Evolutionary conservation across 2,329 filamentous ascomycete genomes (phyloP).

Genomic region (Aspergillus piperis): DNA sequence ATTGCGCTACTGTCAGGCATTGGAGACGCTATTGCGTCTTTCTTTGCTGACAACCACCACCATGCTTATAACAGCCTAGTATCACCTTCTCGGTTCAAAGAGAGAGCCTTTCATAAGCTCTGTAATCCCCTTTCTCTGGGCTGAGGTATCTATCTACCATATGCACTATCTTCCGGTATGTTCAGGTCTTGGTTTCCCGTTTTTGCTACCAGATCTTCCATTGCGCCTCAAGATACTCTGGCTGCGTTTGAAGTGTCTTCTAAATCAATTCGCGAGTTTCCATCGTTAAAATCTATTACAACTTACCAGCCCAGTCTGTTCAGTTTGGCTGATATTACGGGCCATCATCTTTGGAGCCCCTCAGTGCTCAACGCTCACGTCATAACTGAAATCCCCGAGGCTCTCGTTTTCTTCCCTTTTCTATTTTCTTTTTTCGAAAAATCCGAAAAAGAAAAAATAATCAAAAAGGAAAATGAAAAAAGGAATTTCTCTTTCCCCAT

Average conservation of each 20-base stretch:
- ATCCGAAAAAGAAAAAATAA: too few relatives aligned
- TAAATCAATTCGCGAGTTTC: not conserved
- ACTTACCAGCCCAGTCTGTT: not conserved
- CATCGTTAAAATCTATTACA: too few relatives aligned
- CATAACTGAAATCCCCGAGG: slow-evolving; percentile 30
- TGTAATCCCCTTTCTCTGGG: not conserved
- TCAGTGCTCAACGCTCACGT: slow-evolving; percentile 27
- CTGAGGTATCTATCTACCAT: not conserved
- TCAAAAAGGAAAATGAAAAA: too few relatives aligned
- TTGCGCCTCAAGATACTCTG: not conserved
- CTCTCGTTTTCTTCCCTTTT: slow-evolving; percentile 24
- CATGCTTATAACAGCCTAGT: slow-evolving; percentile 7
- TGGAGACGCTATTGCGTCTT: slow-evolving; percentile 18
- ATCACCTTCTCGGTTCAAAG: not conserved
- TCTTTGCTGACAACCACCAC: slow-evolving; percentile 17
- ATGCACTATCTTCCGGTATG: not conserved
- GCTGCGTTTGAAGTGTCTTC: not conserved
- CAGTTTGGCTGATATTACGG: slow-evolving; percentile 3
- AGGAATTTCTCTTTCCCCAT: not conserved
- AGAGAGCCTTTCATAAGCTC: not conserved
- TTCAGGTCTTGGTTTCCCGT: not conserved
- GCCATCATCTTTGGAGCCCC: slow-evolving; percentile 3
- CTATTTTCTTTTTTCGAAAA: not conserved
- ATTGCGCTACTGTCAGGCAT: slow-evolving; percentile 25
- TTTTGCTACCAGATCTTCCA: not conserved